phyloP scores from a whole-genome alignment of 345 rosid genomes.

The Bruguiera gymnorhiza region DNA sequence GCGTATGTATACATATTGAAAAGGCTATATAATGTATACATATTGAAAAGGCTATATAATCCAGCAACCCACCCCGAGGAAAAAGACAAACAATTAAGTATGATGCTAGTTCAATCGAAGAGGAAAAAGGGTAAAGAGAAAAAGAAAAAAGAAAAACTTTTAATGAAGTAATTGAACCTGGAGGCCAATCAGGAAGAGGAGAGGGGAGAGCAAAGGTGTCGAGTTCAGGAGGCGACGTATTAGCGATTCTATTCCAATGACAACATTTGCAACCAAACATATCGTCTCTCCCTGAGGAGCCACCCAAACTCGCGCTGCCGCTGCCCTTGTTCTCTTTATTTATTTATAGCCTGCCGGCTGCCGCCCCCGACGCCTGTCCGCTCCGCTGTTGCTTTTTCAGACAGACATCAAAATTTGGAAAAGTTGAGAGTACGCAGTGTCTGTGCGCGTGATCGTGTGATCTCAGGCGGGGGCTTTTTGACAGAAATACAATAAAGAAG shows the following conservation, averaged over 20 bases:
- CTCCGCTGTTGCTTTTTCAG: too few species aligned
- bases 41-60: neutral
- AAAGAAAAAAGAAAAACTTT: neutral
- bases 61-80: constrained; percentile 7
- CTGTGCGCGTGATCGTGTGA: too few species aligned
- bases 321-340: too few species aligned
- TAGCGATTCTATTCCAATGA: constrained; percentile 32
- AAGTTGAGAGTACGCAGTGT: too few species aligned
- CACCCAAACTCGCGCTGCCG: too few species aligned
- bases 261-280: constrained; percentile 63
- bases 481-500: too few species aligned
- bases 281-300: neutral
- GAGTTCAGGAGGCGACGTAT: constrained; percentile 33
- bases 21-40: neutral
- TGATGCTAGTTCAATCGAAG: neutral
- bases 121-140: neutral
- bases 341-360: too few species aligned
- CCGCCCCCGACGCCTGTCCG: too few species aligned
- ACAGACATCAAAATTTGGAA: too few species aligned
- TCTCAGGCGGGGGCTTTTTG: too few species aligned
- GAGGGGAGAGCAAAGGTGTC: constrained; percentile 62
- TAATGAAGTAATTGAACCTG: constrained; percentile 35
- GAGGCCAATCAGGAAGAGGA: constrained; percentile 70
- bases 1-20: too few species aligned
- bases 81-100: neutral